Evolutionary conservation across 1,284 basidiomycete genomes (phyloP), one percentile per base, ranked within the genome.

Genomic region (Earliella scabrosa): DNA sequence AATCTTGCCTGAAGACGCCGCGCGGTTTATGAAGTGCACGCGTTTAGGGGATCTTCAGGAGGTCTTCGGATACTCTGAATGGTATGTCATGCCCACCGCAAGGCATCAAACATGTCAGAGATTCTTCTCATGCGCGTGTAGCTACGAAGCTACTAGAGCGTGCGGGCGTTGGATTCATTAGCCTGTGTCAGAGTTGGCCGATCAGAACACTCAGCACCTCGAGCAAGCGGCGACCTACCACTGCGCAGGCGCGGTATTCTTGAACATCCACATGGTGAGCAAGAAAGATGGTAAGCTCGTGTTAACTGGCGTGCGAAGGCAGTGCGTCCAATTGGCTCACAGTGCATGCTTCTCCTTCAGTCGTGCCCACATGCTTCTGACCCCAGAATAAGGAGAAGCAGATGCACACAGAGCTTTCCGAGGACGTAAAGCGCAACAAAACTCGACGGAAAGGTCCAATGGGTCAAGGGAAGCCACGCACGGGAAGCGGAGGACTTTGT

Each of bases 141-240:
- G 35, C 48, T 45, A 48, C 56, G 24, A 21, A 38, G 36, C 60
- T 50, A 56, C 36, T 18, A n/a, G 14, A 14, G 8, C 21, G 20
- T 23, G n/a, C n/a, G n/a, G n/a, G n/a, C n/a, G n/a, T n/a, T n/a
- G n/a, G n/a, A n/a, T n/a, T n/a, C n/a, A n/a, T n/a, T n/a, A n/a
- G n/a, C 21, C 23, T 31, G 21, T 18, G 11, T 10, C 24, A 18
- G 14, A 27, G 40, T 18, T 45, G 43, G n/a, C 52, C 49, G 57
- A 59, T 62, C 56, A 59, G 57, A 57, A 59, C 11, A 18, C 7
- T 36, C 43, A n/a, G n/a, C 29, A 6, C 13, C 29, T 31, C 29
- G 29, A 31, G 13, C 29, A 31, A 31, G 13, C 13, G 29, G 29
- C 29, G 13, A 31, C 29, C 13, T 31, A 31, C 29, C 29, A 31